These are phyloP conservation scores for Paspalum vaginatum DNA, from an alignment of 176 grass and related monocot genomes.

Conservation along the genomic window DNA sequence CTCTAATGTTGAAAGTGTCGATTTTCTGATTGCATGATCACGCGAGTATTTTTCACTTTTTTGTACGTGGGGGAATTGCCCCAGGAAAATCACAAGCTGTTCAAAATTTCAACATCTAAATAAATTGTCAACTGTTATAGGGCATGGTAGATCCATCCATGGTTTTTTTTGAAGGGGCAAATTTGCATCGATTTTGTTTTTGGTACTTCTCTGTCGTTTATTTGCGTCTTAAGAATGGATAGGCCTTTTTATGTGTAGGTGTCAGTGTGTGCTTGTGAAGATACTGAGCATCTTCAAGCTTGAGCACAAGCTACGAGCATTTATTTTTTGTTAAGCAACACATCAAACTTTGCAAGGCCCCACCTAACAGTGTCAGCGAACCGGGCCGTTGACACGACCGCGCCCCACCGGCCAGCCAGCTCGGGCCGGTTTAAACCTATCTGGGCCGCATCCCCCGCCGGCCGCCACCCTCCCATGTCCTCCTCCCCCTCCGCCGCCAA, in stretches of 20 bases:
- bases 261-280: too few species aligned
- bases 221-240: too few species aligned
- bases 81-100: background rate
- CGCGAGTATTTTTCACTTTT: background rate
- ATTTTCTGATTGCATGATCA: background rate
- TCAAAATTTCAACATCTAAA: background rate
- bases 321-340: too few species aligned
- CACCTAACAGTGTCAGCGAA: conserved; percentile 24
- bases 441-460: conserved; percentile 12
- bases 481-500: conserved; percentile 52
- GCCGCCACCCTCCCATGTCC: conserved; percentile 59
- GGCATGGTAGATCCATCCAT: too few species aligned
- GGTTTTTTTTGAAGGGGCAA: too few species aligned
- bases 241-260: too few species aligned
- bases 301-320: too few species aligned
- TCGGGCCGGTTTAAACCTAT: conserved; percentile 50
- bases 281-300: too few species aligned
- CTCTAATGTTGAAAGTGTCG: background rate
- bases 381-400: conserved; percentile 9
- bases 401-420: conserved; percentile 20
- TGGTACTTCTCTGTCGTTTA: too few species aligned
- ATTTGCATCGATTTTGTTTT: too few species aligned
- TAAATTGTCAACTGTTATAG: too few species aligned
- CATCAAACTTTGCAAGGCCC: background rate
- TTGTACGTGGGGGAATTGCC: background rate